A percentile compares a stretch with the other conserved stretches of the same genome.
phyloP scores from a whole-genome alignment of 2,329 filamentous ascomycete species.

The Alternaria infectoria region DNA sequence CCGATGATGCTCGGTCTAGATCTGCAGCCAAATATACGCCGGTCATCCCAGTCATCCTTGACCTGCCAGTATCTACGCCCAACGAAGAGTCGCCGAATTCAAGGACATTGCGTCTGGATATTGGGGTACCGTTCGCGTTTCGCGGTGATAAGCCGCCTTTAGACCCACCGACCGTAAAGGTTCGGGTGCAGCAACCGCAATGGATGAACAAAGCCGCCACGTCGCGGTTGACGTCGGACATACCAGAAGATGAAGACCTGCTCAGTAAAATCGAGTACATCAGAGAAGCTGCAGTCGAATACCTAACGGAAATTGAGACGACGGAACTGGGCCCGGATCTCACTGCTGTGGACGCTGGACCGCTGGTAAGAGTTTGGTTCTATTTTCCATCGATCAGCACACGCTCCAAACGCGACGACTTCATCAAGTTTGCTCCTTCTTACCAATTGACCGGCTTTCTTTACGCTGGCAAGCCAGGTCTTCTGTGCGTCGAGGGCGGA shows the following conservation, averaged over 20 bases:
- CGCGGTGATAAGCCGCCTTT: constrained; percentile 5
- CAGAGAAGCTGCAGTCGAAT: constrained; percentile 21
- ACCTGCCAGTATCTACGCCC: constrained; percentile 11
- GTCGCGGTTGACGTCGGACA: constrained; percentile 15
- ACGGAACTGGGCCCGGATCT: not conserved
- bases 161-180: constrained; percentile 27
- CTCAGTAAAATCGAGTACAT: constrained; percentile 30
- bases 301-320: constrained; percentile 1
- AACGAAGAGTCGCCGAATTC: not conserved
- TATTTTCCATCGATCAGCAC: constrained; percentile 69
- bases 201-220: constrained; percentile 34
- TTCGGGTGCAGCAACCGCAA: constrained; percentile 30
- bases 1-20: not conserved
- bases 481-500: constrained; percentile 59
- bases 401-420: constrained; percentile 63
- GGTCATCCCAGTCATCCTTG: constrained; percentile 15
- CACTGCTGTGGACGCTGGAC: not conserved
- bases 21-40: constrained; percentile 5
- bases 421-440: constrained; percentile 60
- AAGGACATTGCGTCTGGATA: constrained; percentile 21
- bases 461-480: constrained; percentile 65
- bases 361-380: constrained; percentile 64
- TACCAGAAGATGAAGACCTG: constrained; percentile 22
- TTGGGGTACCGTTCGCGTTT: constrained; percentile 27
- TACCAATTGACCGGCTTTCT: constrained; percentile 66